phyloP scores from a whole-genome alignment of 2,329 filamentous ascomycete genomes.

The Pseudohalonectria lignicola region DNA sequence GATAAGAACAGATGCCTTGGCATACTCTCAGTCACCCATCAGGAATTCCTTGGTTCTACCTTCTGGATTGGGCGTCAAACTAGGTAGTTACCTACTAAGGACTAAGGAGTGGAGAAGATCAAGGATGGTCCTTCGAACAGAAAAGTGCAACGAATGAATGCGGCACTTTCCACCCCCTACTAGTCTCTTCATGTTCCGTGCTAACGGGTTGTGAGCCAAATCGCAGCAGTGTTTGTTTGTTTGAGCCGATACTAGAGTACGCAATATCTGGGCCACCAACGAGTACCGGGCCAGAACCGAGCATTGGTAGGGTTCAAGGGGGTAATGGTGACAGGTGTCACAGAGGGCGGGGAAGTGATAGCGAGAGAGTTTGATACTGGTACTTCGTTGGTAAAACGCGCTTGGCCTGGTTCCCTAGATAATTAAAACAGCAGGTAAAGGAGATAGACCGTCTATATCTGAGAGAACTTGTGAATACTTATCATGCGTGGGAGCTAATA shows the following conservation, averaged over 20 bases:
- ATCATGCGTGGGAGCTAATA: too few relatives aligned
- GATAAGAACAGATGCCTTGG: too few relatives aligned
- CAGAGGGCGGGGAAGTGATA: neutral
- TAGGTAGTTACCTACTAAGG: too few relatives aligned
- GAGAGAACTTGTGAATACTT: too few relatives aligned
- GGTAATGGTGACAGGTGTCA: neutral
- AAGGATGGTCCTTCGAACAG: too few relatives aligned
- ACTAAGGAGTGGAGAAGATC: too few relatives aligned
- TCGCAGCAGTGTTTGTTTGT: neutral
- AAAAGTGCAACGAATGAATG: too few relatives aligned
- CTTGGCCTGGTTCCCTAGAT: neutral
- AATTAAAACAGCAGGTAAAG: too few relatives aligned
- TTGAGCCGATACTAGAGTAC: neutral
- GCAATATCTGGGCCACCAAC: neutral
- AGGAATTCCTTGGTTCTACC: too few relatives aligned
- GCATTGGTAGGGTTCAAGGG: neutral
- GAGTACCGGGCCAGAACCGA: neutral
- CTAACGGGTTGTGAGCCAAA: neutral
- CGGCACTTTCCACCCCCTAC: neutral
- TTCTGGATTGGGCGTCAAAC: neutral
- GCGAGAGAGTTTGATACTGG: neutral
- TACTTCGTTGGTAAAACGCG: neutral
- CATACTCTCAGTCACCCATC: too few relatives aligned
- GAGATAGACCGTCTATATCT: too few relatives aligned
- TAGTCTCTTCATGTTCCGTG: neutral